Base-by-base conservation (phyloP, 768 basidiomycete species). In the Paxillus rubicundulus region DNA sequence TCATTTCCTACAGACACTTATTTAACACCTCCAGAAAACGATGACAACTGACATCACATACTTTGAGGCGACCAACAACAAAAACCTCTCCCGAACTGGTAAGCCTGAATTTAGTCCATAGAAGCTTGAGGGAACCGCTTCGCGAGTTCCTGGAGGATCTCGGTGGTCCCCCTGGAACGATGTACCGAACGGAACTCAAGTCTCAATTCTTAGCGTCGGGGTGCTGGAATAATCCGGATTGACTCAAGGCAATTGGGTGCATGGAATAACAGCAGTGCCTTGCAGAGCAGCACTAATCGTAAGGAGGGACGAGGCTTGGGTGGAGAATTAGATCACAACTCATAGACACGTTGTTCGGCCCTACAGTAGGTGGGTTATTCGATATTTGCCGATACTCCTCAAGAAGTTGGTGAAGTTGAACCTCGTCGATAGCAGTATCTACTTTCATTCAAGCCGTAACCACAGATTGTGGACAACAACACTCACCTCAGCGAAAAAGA, bases 11-110 rank as follows among this genome's bases (percentile, higher is more conserved):
- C 20, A 38, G 37, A 8, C 37, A 17, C 5, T n/a, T 37, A 3
- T 6, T n/a, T 37, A 3, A 32, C 20, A 17, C 2, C 14, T 8
- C 44, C 9, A 13, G 32, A 18, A 10, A 38, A 37, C 1, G 13
- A 37, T 7, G 6, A 18, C 3, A n/a, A 4, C 17, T 17, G n/a
- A 33, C 20, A 7, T n/a, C 9, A 16, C 53, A 13, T 60, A 82
- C 84, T 75, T 88, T 88, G 40, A 86, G 66, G 20, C 86, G 79
- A 63, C 87, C 86, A 16, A 87, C 79, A 24, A 87, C 71, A 61
- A 79, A 86, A 4, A 87, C 58, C 55, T 87, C 82, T 27, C 74
- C 72, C 44, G 79, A 70, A 56, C 72, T 78, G 56, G 85, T 78
- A 54, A 86, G 73, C 51, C 68, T 67, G 24, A 86, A 84, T 63